Conservation (phyloP, 1,139 yeast genomes). For the Scheffersomyces titani region DNA sequence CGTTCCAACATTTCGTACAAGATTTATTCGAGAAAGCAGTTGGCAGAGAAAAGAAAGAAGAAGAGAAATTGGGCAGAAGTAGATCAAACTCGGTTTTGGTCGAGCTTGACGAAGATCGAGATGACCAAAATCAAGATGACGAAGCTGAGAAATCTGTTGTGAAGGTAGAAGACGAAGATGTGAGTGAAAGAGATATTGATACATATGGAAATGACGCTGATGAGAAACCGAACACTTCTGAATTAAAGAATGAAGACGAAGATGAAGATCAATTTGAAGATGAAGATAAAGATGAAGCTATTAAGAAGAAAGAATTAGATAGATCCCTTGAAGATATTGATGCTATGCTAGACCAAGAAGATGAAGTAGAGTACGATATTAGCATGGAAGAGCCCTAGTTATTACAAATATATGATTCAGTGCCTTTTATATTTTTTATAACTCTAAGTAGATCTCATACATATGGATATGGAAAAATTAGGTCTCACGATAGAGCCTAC, state of each 20-base stretch:
- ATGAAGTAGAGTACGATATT: conserved; percentile 42
- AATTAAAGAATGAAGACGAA: conserved; percentile 2
- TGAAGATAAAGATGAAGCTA: conserved; percentile 3
- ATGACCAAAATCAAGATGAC: conserved; percentile 5
- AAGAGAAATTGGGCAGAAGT: conserved; percentile 4
- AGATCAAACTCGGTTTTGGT: conserved; percentile 14
- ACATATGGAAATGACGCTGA: conserved; percentile 7
- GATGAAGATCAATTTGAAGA: background rate
- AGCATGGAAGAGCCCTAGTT: conserved; percentile 15
- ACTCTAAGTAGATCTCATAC: background rate
- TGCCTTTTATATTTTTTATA: no score
- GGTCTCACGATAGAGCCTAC: background rate
- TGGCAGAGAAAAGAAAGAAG: conserved; percentile 17
- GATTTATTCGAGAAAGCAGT: conserved; percentile 29
- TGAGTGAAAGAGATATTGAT: conserved; percentile 2
- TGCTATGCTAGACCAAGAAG: conserved; percentile 39
- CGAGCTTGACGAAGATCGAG: conserved; percentile 11
- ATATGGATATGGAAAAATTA: background rate
- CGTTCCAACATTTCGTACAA: conserved; percentile 35
- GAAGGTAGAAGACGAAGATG: conserved; percentile 3
- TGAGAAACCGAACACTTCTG: conserved; percentile 2
- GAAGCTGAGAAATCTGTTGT: conserved; percentile 4
- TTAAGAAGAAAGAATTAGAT: conserved; percentile 12
- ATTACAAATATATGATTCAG: background rate
- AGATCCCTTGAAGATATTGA: conserved; percentile 34